Percentiles rank a stretch among this genome's conserved stretches.
Conservation (phyloP, 2,329 filamentous ascomycete species). For the Didymellaceae sp. region DNA sequence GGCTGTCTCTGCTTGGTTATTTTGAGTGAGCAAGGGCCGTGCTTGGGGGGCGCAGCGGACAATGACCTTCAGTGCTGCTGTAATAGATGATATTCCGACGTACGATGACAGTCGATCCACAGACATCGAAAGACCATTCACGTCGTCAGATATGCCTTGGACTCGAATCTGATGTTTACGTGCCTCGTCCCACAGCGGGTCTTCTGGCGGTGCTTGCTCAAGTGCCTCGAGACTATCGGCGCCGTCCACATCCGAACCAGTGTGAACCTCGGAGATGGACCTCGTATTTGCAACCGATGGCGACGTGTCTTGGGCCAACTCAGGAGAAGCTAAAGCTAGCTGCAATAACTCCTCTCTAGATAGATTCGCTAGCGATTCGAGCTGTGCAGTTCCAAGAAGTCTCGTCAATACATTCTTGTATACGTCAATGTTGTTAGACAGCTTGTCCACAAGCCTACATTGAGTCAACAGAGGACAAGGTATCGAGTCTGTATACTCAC, state of each 20-base stretch:
- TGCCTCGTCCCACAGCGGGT: constrained; percentile 72
- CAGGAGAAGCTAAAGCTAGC: constrained; percentile 52
- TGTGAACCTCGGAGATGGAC: constrained; percentile 47
- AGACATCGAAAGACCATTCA: constrained; percentile 69
- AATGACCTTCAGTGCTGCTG: constrained; percentile 76
- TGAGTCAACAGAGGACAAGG: constrained; percentile 52
- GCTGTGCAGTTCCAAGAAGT: constrained; percentile 52
- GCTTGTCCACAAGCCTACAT: constrained; percentile 65
- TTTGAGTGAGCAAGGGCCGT: constrained; percentile 55
- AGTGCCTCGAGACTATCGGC: constrained; percentile 64
- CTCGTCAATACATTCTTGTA: constrained; percentile 52
- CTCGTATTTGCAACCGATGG: constrained; percentile 37
- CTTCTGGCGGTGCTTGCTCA: constrained; percentile 72
- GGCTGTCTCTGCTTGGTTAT: constrained; percentile 48
- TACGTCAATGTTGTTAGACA: constrained; percentile 58
- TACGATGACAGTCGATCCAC: constrained; percentile 70
- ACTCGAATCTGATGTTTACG: constrained; percentile 51
- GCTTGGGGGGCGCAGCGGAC: constrained; percentile 61
- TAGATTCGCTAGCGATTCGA: constrained; percentile 49
- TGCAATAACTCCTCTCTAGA: constrained; percentile 55
- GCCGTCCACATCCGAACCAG: constrained; percentile 58
- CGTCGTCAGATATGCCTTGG: constrained; percentile 68
- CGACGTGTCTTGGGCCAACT: constrained; percentile 41
- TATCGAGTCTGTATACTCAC: constrained; percentile 54
- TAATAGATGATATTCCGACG: constrained; percentile 76